A percentile compares a stretch with the other conserved stretches of the same genome.
Evolutionary conservation across 108 stramenopile species (phyloP).

Genomic region (Parietichytrium sp.): DNA sequence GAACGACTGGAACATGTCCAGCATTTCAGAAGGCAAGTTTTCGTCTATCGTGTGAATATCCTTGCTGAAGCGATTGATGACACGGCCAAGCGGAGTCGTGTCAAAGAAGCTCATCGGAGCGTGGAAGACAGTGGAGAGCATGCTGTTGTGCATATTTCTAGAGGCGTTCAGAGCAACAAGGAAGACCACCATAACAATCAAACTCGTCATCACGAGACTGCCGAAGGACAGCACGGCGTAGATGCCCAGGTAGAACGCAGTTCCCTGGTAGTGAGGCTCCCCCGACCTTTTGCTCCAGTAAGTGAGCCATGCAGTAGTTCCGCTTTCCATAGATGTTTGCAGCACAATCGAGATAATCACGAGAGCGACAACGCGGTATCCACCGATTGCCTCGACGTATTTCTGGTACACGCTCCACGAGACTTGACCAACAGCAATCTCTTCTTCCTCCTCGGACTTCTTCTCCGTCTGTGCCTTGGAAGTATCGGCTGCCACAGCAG

Average conservation of each 20-base stretch:
- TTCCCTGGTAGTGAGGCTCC: no score
- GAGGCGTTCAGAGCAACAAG: conserved; percentile 66
- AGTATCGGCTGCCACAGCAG: not conserved
- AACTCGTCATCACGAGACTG: not conserved
- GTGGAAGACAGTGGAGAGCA: conserved; percentile 61
- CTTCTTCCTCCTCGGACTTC: conserved; percentile 34
- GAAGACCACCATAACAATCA: conserved; percentile 39
- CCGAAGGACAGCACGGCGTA: conserved; percentile 1
- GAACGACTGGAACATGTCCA: not conserved
- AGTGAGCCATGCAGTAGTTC: no score
- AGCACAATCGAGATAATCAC: conserved; percentile 60
- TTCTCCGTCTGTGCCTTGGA: not conserved
- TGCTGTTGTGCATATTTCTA: conserved; percentile 5
- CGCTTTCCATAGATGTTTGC: no score
- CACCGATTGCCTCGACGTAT: conserved; percentile 78
- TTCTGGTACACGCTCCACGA: conserved; percentile 62
- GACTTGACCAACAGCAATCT: conserved; percentile 61
- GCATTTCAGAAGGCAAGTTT: not conserved
- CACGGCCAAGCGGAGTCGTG: conserved; percentile 85
- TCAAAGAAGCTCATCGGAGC: conserved; percentile 89
- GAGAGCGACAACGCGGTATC: conserved; percentile 49
- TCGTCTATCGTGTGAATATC: conserved; percentile 74
- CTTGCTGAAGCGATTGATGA: conserved; percentile 86
- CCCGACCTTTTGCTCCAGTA: no score
- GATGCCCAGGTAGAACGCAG: conserved; percentile 54